Base-by-base conservation (phyloP, 2,329 filamentous ascomycete genomes). In the Fusarium sp. region DNA sequence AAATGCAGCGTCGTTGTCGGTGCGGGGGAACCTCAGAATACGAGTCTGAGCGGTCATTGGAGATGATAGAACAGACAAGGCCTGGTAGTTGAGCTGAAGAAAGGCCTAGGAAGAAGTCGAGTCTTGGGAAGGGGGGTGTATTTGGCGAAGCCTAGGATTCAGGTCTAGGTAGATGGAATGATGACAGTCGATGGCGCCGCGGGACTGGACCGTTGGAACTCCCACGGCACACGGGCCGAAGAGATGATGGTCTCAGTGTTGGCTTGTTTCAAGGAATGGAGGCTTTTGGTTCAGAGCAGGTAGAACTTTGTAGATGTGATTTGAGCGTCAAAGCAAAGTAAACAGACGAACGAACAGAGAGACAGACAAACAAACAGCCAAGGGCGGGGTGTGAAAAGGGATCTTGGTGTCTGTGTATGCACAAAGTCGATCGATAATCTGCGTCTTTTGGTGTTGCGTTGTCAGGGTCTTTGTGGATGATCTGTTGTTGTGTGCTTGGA, bases 11-110 rank as follows among this genome's bases (percentile, higher is more conserved):
- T 81, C 76, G 53, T 77, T 75, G 53, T 83, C 83, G 37, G 82
- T 82, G 65, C 87, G 81, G 55, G 82, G 78, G 62, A 92, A 78
- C 59, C 84, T 83, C 49, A 91, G 75, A 56, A 91, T 78, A 48
- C 64, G 67, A 32, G 42, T 45, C 10, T 62, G 41, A 14, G 52
- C 33, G 35, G 66, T 45, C 73, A 74, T 75, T 35, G 41, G 46
- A 42, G 48, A 37, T 23, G 41, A 43, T 41, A 57, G 37, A 23
- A 17, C 9, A 33, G 41, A 43, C n/a, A 42, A 23, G 42, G 27
- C 19, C 46, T n/a, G 25, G 43, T 29, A 37, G 57, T 15, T 36
- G 39, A 44, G 57, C 41, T 44, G 44, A 46, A 25, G 36, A 27
- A 19, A 41, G 15, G 23, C 29, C 15, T 13, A 42, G 47, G 49